Evolutionary conservation across 2,329 filamentous ascomycete species (phyloP), one percentile per base, ranked within the genome.

Genomic region (Rachicladosporium sp.): DNA sequence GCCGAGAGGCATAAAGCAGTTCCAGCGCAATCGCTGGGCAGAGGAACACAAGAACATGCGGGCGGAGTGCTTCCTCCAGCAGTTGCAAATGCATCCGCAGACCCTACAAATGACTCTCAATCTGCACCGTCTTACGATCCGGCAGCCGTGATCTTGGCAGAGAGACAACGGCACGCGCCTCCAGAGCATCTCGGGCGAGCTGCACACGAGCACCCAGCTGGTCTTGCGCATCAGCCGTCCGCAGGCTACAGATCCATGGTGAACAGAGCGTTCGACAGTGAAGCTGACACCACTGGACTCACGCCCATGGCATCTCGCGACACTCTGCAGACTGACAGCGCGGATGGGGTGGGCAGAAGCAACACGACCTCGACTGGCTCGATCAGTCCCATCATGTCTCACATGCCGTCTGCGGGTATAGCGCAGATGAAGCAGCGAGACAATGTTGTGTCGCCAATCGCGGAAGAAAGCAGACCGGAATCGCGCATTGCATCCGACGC

Each of bases 361-460:
- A 73, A 79, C 47, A 80, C 76, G 42, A 70, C 70, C 43, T 77
- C 75, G 45, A 80, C 77, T 6, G 68, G 70, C 36, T 66, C 66
- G 21, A 76, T 82, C 45, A 80, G 76, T 51, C 78, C 78, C 1
- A 81, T 82, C 39, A 78, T 81, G 56, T 71, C 67, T 46, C 62
- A 65, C 37, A 70, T 67, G n/a, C 66, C 71, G 4, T 69, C 69
- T 42, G 58, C 59, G 35, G 61, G 57, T 7, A 52, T 55, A 33
- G 42, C 59, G 10, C 40, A 38, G 47, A 61, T 31, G 51, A 59
- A 43, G 53, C 59, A 36, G 31, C 63, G 64, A 30, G 64, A 63
- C 31, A 52, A 51, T 47, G 57, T 54, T 35, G 73, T 73, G 3
- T 69, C 73, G 31, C 68, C 68, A 1, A 77, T 78, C 46, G 62